Conservation (phyloP, 257 asterid species). For the Fraxinus americana region DNA sequence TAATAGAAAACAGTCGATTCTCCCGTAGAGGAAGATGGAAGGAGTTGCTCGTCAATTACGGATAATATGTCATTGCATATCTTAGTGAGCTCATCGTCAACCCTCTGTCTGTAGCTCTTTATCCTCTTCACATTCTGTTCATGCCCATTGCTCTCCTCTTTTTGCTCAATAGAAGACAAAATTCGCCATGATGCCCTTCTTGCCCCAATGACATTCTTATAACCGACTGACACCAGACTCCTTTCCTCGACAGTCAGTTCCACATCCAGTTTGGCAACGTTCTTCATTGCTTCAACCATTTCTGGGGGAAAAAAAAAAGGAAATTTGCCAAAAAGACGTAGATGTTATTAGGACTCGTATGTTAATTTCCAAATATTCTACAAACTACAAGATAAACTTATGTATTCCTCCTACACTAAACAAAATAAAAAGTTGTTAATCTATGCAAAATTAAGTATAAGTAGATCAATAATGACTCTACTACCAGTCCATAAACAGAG, state of each 20-base stretch:
- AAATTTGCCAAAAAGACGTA: not conserved
- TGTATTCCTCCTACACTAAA: no score
- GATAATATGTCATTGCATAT: slow-evolving; percentile 72
- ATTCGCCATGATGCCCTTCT: slow-evolving; percentile 85
- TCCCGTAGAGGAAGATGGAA: slow-evolving; percentile 73
- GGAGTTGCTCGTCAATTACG: slow-evolving; percentile 71
- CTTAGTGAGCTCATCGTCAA: slow-evolving; percentile 74
- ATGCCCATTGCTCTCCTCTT: slow-evolving; percentile 75
- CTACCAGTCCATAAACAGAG: not conserved
- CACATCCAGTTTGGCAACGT: slow-evolving; percentile 65
- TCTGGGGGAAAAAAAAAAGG: slow-evolving; percentile 36
- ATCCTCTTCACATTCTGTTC: slow-evolving; percentile 72
- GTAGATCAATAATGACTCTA: not conserved
- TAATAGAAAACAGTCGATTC: slow-evolving; percentile 79
- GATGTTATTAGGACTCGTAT: not conserved
- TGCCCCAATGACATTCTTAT: slow-evolving; percentile 77
- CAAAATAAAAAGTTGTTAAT: not conserved
- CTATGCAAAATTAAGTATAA: not conserved
- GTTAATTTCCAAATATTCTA: not conserved
- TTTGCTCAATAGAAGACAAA: slow-evolving; percentile 70
- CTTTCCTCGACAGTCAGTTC: slow-evolving; percentile 81
- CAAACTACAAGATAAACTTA: not conserved
- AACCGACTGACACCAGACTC: slow-evolving; percentile 76
- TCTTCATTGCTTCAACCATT: slow-evolving; percentile 83
- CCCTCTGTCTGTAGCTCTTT: slow-evolving; percentile 60